Base-by-base conservation (phyloP, 352 stramenopile genomes). In the Phytophthora litchii region DNA sequence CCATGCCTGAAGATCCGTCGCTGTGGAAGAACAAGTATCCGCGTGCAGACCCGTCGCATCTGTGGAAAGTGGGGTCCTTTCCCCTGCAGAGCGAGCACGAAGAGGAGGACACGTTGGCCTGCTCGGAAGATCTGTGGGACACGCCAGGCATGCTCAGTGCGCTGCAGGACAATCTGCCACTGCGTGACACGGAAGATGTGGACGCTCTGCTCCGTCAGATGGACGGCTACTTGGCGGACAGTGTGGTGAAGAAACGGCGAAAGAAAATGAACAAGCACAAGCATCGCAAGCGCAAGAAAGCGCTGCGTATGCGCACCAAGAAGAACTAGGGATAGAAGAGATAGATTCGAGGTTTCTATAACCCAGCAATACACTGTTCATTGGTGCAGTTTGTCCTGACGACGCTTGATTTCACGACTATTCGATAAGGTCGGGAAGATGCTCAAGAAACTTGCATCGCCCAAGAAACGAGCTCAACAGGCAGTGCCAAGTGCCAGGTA, bases 241-340 rank as follows among this genome's bases (percentile, higher is more conserved):
- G 83, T 56, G 88, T 96, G 56, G 65, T 94, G 56, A 93, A 92
- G 78, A 96, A 96, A 60, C 76, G 88, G 64, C 82, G 86, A 83
- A 94, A 94, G 81, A 95, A 95, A 76, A 96, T 96, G 88, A 96
- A 94, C 83, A 96, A 96, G 84, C 88, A 96, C 83, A 96, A 96
- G 83, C 82, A 92, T 71, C 82, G 83, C 45, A 96, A 96, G 86
- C 88, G 88, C 60, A 87, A 83, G 69, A 96, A 96, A 84, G 85
- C 84, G 60, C 56, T 73, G 72, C 86, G 88, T 57, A 92, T 94
- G 81, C 85, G 85, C 65, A 96, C 87, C 58, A 93, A 95, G 80
- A 91, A 91, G 78, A 95, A 92, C 74, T 95, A 92, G 67, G 25
- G 41, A 54, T 43, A 61, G 32, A 62, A 29, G 38, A 60, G 43